These are phyloP conservation scores for Fusarium continuum DNA, from an alignment of 2,329 filamentous ascomycete genomes.

Conservation along the genomic window DNA sequence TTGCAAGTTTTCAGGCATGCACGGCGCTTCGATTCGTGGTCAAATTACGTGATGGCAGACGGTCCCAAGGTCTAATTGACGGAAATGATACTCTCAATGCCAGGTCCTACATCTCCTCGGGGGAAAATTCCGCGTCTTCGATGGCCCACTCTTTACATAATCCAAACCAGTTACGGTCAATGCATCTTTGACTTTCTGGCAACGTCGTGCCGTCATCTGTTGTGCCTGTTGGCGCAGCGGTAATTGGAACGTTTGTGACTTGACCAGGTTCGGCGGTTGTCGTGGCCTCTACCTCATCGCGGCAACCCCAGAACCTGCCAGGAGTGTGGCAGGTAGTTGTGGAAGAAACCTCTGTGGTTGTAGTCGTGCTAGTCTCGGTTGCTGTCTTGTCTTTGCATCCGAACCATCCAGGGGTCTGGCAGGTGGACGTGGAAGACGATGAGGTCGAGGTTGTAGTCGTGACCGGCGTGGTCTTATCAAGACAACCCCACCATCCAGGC, in stretches of 20 bases:
- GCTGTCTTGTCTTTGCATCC: constrained; percentile 65
- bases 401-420: constrained; percentile 72
- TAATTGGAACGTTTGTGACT: constrained; percentile 42
- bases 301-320: constrained; percentile 66
- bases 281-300: constrained; percentile 52
- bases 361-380: constrained; percentile 42
- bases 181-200: constrained; percentile 46
- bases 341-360: constrained; percentile 47
- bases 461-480: constrained; percentile 70
- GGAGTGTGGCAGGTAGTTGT: constrained; percentile 58
- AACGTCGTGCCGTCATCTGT: constrained; percentile 41
- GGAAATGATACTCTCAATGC: neutral
- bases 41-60: neutral
- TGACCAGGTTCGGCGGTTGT: constrained; percentile 48
- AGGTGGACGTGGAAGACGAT: constrained; percentile 63
- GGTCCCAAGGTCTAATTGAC: neutral
- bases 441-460: constrained; percentile 53
- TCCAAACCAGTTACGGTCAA: constrained; percentile 53
- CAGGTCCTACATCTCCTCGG: constrained; percentile 46
- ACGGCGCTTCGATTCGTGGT: neutral
- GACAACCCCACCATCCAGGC: constrained; percentile 89
- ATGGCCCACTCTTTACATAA: constrained; percentile 52
- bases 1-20: neutral
- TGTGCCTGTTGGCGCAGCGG: constrained; percentile 45
- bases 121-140: constrained; percentile 37